Evolutionary conservation across 1,284 basidiomycete genomes (phyloP).

Genomic region (Macrocystidia cucumis): DNA sequence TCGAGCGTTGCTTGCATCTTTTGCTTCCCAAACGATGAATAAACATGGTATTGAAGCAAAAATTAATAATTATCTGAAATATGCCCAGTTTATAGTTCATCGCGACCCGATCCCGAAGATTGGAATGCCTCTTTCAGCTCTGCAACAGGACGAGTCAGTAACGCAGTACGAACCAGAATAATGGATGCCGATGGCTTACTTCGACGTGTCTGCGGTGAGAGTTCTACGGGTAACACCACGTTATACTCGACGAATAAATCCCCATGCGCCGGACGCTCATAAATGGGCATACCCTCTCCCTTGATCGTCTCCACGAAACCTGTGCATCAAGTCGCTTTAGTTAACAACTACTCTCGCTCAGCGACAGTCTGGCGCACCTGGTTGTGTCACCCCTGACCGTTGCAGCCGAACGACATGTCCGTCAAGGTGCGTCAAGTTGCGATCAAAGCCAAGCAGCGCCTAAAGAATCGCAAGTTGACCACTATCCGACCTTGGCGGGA

Average conservation of each 20-base stretch:
- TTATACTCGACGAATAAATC: constrained; percentile 89
- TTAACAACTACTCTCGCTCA: not conserved
- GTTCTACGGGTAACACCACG: constrained; percentile 73
- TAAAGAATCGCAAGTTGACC: constrained; percentile 21
- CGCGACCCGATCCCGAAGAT: constrained; percentile 31
- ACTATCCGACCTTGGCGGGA: constrained; percentile 2
- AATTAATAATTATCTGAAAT: constrained; percentile 9
- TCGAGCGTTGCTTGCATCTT: not conserved
- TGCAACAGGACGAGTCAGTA: constrained; percentile 16
- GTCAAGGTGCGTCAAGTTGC: constrained; percentile 86
- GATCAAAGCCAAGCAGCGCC: constrained; percentile 78
- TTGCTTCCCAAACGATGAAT: not conserved
- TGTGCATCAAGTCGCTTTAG: constrained; percentile 18
- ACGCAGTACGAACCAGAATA: constrained; percentile 6
- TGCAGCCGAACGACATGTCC: constrained; percentile 72
- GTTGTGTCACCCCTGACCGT: constrained; percentile 81
- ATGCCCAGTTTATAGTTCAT: constrained; percentile 39
- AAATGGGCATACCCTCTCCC: constrained; percentile 86
- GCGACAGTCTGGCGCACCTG: constrained; percentile 41
- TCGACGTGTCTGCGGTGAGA: constrained; percentile 56
- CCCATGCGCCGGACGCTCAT: constrained; percentile 56
- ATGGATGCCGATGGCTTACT: constrained; percentile 39
- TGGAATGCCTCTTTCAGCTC: constrained; percentile 53
- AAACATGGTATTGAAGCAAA: constrained; percentile 4
- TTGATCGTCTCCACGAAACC: constrained; percentile 82